Conservation (phyloP, 2,329 filamentous ascomycete species). For the Phialophora chinensis region DNA sequence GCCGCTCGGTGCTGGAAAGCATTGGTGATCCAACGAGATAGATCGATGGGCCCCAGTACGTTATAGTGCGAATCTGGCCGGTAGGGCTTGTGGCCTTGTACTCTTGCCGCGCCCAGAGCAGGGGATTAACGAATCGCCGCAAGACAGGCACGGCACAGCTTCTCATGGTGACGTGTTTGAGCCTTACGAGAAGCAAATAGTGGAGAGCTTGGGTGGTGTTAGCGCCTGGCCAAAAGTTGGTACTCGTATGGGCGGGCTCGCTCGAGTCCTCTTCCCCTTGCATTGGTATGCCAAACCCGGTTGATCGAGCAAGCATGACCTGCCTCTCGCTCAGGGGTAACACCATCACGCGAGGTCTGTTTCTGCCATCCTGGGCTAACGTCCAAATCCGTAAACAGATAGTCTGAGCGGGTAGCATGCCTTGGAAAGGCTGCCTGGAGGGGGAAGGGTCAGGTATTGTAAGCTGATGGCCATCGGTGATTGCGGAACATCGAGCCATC, state of each 20-base stretch:
- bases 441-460: background rate
- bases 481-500: background rate
- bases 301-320: conserved; percentile 10
- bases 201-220: conserved; percentile 14
- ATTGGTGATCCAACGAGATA: background rate
- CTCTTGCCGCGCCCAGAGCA: background rate
- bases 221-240: conserved; percentile 19
- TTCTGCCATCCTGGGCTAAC: conserved; percentile 1
- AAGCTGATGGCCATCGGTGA: conserved; percentile 10
- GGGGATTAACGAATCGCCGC: background rate
- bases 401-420: conserved; percentile 20
- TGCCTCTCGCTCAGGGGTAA: conserved; percentile 14
- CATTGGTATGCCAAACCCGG: conserved; percentile 16
- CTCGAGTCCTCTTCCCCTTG: conserved; percentile 8
- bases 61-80: background rate
- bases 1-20: conserved; percentile 1
- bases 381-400: background rate
- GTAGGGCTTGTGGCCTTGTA: background rate
- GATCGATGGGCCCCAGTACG: background rate
- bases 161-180: conserved; percentile 18
- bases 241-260: background rate
- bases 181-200: conserved; percentile 9
- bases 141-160: background rate
- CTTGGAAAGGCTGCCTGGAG: conserved; percentile 7
- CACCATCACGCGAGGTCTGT: conserved; percentile 14